A percentile compares a stretch with the other conserved stretches of the same genome.
Evolutionary conservation across 768 basidiomycete species (phyloP).

Genomic region (Boletus tylopilopsis): DNA sequence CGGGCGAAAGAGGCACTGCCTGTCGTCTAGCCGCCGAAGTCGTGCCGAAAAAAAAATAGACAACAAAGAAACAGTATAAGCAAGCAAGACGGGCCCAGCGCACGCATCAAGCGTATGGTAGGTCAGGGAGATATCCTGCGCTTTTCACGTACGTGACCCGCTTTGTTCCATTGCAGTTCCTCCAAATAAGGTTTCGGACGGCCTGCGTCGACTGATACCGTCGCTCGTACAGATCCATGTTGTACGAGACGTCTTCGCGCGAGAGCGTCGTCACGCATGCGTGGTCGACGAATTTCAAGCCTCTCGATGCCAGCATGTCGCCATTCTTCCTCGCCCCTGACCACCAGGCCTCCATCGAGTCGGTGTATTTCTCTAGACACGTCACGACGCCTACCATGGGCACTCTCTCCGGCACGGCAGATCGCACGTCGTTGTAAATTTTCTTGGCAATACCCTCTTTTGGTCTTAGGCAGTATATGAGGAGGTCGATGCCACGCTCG

Average conservation of each 20-base stretch:
- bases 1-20: constrained; percentile 17
- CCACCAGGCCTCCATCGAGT: constrained; percentile 35
- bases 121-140: constrained; percentile 27
- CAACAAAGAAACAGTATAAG: not conserved
- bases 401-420: constrained; percentile 30
- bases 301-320: constrained; percentile 28
- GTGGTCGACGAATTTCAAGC: constrained; percentile 36
- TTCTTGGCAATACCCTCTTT: constrained; percentile 29
- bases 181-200: constrained; percentile 26
- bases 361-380: constrained; percentile 33
- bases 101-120: constrained; percentile 16
- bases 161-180: constrained; percentile 29
- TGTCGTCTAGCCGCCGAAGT: constrained; percentile 9
- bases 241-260: constrained; percentile 29
- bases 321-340: constrained; percentile 28
- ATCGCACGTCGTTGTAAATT: constrained; percentile 24
- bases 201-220: constrained; percentile 27
- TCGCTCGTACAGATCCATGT: constrained; percentile 31
- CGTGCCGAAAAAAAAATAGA: constrained; percentile 11
- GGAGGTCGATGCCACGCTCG: constrained; percentile 30
- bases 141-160: constrained; percentile 29
- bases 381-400: constrained; percentile 39
- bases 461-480: constrained; percentile 28
- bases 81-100: not conserved
- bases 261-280: constrained; percentile 42